Conservation (phyloP, 495 filamentous ascomycete species). For the Neurospora sp. region DNA sequence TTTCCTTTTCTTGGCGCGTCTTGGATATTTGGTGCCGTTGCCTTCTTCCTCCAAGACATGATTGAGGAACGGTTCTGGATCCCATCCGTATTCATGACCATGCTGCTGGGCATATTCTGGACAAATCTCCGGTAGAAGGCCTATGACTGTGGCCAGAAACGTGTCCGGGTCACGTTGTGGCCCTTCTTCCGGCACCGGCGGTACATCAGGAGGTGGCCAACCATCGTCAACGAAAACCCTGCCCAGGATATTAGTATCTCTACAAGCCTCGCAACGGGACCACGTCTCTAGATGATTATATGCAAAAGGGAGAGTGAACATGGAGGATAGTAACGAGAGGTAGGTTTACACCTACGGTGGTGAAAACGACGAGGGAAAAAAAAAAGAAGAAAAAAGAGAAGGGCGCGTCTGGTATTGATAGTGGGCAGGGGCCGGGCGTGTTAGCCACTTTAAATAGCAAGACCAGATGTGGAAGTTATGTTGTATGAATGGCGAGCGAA, state of each 20-base stretch:
- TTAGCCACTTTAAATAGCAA: not conserved
- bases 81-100: constrained; percentile 4
- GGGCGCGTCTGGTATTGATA: not conserved
- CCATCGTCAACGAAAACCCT: not conserved
- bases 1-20: constrained; percentile 26
- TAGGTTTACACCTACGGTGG: not conserved
- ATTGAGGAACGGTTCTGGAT: constrained; percentile 12
- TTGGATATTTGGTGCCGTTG: constrained; percentile 24
- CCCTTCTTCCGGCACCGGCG: not conserved
- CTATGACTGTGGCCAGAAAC: not conserved
- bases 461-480: not conserved
- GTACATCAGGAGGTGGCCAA: not conserved
- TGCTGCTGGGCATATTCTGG: constrained; percentile 16
- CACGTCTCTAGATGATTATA: not conserved
- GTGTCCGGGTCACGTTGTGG: not conserved
- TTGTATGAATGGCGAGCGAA: not conserved
- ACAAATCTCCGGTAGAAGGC: constrained; percentile 31
- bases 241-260: not conserved
- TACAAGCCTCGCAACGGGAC: not conserved
- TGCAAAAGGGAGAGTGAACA: not conserved
- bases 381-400: not conserved
- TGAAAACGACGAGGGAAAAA: not conserved
- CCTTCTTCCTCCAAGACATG: constrained; percentile 26
- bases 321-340: not conserved
- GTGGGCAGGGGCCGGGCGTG: not conserved